These are phyloP conservation scores for Cajanus cajan DNA, from an alignment of 306 rosid genomes.

Conservation along the genomic window DNA sequence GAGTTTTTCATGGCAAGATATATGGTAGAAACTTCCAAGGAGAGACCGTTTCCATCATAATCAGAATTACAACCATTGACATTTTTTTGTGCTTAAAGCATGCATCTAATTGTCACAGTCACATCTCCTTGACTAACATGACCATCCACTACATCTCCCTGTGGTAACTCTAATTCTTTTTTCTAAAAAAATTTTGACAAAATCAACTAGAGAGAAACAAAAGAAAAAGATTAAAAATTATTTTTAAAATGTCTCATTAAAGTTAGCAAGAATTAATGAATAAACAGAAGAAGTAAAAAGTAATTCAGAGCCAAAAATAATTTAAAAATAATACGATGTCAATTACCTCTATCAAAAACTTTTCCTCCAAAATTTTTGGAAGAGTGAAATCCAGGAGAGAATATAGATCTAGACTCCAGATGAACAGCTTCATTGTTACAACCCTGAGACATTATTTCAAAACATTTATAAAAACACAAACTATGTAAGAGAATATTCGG, in stretches of 20 bases:
- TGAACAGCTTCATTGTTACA: slow-evolving; percentile 44
- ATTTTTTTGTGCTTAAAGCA: slow-evolving; percentile 35
- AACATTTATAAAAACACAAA: background rate
- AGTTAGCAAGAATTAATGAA: background rate
- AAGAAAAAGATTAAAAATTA: slow-evolving; percentile 27
- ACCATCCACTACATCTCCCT: slow-evolving; percentile 40
- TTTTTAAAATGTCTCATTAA: slow-evolving; percentile 19
- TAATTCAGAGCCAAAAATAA: background rate
- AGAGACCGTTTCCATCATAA: slow-evolving; percentile 55
- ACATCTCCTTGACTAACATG: slow-evolving; percentile 41
- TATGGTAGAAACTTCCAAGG: slow-evolving; percentile 79
- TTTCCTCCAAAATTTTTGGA: slow-evolving; percentile 63
- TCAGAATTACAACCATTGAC: too few species aligned
- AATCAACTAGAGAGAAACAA: slow-evolving; percentile 62
- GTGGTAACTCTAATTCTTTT: slow-evolving; percentile 36
- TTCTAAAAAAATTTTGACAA: slow-evolving; percentile 63
- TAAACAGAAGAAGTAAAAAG: slow-evolving; percentile 27
- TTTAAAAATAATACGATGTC: background rate
- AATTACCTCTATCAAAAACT: slow-evolving; percentile 70
- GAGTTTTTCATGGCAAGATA: slow-evolving; percentile 83
- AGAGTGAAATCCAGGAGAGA: slow-evolving; percentile 85
- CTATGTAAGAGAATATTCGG: background rate
- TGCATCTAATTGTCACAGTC: slow-evolving; percentile 25
- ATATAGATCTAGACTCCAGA: slow-evolving; percentile 64
- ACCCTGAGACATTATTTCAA: slow-evolving; percentile 48